A percentile compares a stretch with the other conserved stretches of the same genome.
These are phyloP conservation scores for Mucor racemosus DNA, from an alignment of 371 early-diverging fungal species.

Conservation along the genomic window DNA sequence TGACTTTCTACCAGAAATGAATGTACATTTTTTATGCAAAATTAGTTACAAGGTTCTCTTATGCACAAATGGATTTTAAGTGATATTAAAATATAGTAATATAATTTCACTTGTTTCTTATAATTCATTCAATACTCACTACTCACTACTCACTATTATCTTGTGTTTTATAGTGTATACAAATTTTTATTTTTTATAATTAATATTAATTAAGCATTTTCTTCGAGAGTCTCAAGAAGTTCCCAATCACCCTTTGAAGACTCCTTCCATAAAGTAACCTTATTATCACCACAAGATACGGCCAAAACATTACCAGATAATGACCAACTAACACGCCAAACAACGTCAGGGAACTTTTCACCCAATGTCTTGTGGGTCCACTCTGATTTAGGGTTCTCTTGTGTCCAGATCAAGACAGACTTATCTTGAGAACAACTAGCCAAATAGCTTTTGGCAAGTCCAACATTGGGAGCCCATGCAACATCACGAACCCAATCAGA, in stretches of 20 bases:
- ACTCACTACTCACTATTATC: no score
- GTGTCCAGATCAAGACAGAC: constrained; percentile 95
- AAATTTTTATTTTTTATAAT: neutral
- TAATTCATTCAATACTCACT: no score
- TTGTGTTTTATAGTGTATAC: neutral
- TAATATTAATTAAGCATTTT: constrained; percentile 53
- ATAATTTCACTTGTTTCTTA: no score
- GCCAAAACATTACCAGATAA: constrained; percentile 94
- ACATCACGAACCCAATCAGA: constrained; percentile 99
- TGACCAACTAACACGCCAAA: constrained; percentile 95
- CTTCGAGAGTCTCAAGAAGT: constrained; percentile 76
- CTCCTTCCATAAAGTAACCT: constrained; percentile 95
- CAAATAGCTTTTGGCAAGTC: constrained; percentile 85
- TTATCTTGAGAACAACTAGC: constrained; percentile 97
- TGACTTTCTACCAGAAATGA: no score
- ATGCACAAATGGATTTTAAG: no score
- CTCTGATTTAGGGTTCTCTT: constrained; percentile 70
- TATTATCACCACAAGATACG: constrained; percentile 95
- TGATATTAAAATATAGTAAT: no score
- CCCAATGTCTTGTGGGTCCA: constrained; percentile 79
- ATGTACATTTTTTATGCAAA: no score
- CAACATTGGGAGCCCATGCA: constrained; percentile 95
- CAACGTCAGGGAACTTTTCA: constrained; percentile 93
- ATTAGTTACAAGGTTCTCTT: no score
- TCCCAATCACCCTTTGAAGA: constrained; percentile 92